Evolutionary conservation across 2,329 filamentous ascomycete genomes (phyloP).

Genomic region (Phyllosticta ampelicida): DNA sequence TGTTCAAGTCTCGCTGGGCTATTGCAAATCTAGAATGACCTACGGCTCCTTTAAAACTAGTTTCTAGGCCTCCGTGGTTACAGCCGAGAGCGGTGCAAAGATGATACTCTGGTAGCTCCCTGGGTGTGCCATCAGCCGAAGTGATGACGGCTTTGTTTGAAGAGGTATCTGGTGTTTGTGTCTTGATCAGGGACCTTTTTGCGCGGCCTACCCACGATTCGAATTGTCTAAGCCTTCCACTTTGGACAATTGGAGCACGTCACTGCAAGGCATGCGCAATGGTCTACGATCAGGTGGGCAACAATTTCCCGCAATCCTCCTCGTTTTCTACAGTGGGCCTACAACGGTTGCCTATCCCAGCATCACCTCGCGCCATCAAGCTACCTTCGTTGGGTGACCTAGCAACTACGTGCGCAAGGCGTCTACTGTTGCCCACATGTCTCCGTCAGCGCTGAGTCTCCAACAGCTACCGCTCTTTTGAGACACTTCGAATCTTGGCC

Average conservation of each 20-base stretch:
- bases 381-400: background rate
- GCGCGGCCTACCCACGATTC: background rate
- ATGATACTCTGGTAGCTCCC: background rate
- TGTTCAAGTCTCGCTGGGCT: background rate
- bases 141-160: background rate
- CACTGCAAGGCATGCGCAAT: background rate
- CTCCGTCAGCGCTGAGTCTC: background rate
- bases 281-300: background rate
- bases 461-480: background rate
- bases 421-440: background rate
- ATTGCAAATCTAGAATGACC: background rate
- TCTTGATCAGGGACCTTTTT: background rate
- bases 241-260: background rate
- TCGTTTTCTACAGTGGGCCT: background rate
- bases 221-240: background rate
- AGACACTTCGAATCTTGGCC: background rate
- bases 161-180: background rate
- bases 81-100: background rate
- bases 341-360: background rate
- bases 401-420: background rate
- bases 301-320: background rate
- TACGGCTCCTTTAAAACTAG: background rate
- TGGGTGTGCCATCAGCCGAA: background rate
- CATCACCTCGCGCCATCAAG: background rate
- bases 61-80: background rate